Base-by-base conservation (phyloP, 2,329 filamentous ascomycete species). In the Claviceps purpurea region DNA sequence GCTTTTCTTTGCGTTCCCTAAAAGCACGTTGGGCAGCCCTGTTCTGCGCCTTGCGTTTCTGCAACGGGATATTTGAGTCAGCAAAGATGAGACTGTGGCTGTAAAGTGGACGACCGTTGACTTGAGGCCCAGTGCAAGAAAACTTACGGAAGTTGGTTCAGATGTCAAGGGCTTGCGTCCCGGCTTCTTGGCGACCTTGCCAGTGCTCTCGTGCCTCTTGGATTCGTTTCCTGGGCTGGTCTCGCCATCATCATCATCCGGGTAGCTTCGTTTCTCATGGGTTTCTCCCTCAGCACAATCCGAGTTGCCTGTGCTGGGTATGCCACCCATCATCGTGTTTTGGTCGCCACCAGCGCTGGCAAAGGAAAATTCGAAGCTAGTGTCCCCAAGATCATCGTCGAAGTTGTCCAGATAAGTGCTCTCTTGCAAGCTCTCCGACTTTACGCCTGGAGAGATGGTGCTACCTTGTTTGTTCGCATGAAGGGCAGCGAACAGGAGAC, bases 21-120 rank as follows among this genome's bases (percentile, higher is more conserved):
- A 96, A 96, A 6, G 90, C 90, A 54, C 90, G 81, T 69, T 96
- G 90, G 4, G 90, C 90, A 11, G 90, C 90, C 59, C 90, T 81
- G 60, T 96, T 96, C 64, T 96, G 90, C 10, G 93, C 93, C 72
- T 98, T 98, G 61, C 89, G 85, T 72, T 95, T 94, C 89, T 95
- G 62, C 47, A 34, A 11, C 30, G 30, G 30, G 3, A 56, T 14
- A 38, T 13, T 16, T 50, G 58, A 54, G 58, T 56, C 49, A 58
- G 51, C 13, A 42, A 42, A 5, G 44, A 30, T 24, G 50, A 11
- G 46, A 16, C 13, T 16, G 26, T 34, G 30, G 30, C 30, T 34
- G 30, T 34, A 4, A 11, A 2, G 30, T 34, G 30, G 30, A 11
- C 30, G 30, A 34, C 10, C 30, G 3, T 34, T 34, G 30, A 34